A percentile compares a stretch with the other conserved stretches of the same genome.
phyloP scores from a whole-genome alignment of 1,139 yeast genomes.

The Nematodospora anomalae region DNA sequence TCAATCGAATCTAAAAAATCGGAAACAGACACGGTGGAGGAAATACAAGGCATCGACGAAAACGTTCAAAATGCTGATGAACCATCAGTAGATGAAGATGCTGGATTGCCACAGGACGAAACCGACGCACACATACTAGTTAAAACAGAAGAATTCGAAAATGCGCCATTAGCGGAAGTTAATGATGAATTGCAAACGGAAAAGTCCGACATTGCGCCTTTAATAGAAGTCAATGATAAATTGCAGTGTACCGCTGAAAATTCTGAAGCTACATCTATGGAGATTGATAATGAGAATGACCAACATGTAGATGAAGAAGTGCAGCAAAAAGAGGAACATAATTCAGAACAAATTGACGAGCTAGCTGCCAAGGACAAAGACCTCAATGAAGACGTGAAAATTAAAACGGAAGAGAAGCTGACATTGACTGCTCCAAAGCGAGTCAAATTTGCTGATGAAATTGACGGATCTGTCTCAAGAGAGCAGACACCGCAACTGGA shows the following conservation, averaged over 20 bases:
- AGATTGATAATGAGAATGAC: background rate
- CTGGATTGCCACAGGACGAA: background rate
- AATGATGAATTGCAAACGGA: background rate
- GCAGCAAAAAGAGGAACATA: background rate
- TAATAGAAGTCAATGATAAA: background rate
- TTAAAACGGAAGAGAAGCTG: conserved; percentile 10
- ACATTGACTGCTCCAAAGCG: conserved; percentile 12
- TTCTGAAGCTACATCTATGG: background rate
- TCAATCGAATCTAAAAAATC: conserved; percentile 1
- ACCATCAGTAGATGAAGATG: background rate
- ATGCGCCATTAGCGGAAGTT: background rate
- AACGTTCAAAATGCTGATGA: background rate
- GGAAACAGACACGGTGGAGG: background rate
- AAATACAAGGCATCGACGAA: background rate
- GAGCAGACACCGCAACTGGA: conserved; percentile 9
- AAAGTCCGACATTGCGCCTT: background rate
- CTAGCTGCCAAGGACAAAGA: background rate
- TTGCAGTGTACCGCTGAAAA: background rate
- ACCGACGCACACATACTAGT: background rate
- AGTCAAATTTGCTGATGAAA: conserved; percentile 34
- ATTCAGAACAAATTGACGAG: background rate
- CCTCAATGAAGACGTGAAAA: conserved; percentile 5
- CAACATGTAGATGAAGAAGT: background rate
- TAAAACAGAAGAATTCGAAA: background rate
- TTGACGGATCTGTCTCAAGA: conserved; percentile 13